Conservation (phyloP, 306 rosid species). For the Lathyrus sativus region DNA sequence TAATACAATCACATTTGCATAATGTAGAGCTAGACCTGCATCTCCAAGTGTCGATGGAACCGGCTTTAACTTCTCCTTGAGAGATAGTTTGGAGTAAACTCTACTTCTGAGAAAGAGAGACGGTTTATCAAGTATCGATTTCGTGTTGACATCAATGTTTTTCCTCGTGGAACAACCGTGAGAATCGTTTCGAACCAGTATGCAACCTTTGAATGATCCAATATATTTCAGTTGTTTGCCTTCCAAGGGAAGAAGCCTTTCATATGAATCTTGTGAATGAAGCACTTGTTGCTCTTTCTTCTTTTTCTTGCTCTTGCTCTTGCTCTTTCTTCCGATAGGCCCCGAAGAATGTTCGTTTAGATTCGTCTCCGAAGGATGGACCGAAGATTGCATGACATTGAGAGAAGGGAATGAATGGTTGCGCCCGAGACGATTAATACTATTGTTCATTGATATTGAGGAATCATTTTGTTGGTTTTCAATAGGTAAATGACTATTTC, state of each 20-base stretch:
- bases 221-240: slow-evolving; percentile 34
- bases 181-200: slow-evolving; percentile 45
- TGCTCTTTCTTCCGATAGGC: slow-evolving; percentile 24
- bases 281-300: slow-evolving; percentile 38
- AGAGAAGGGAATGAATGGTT: slow-evolving; percentile 43
- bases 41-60: slow-evolving; percentile 64
- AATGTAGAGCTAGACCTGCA: slow-evolving; percentile 71
- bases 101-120: slow-evolving; percentile 40
- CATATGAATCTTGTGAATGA: slow-evolving; percentile 28
- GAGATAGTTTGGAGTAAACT: slow-evolving; percentile 52
- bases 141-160: slow-evolving; percentile 19
- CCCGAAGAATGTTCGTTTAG: slow-evolving; percentile 35
- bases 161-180: slow-evolving; percentile 61
- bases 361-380: slow-evolving; percentile 47
- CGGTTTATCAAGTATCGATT: slow-evolving; percentile 32
- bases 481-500: slow-evolving; percentile 38
- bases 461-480: slow-evolving; percentile 24
- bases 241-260: slow-evolving; percentile 37
- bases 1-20: slow-evolving; percentile 65
- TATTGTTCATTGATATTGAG: neutral
- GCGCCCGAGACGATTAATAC: slow-evolving; percentile 40
- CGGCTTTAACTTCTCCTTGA: slow-evolving; percentile 45
- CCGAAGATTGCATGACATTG: slow-evolving; percentile 27
- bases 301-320: slow-evolving; percentile 37
- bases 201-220: slow-evolving; percentile 55